phyloP scores from a whole-genome alignment of 257 asterid genomes.

The Solanum gandarillasii region DNA sequence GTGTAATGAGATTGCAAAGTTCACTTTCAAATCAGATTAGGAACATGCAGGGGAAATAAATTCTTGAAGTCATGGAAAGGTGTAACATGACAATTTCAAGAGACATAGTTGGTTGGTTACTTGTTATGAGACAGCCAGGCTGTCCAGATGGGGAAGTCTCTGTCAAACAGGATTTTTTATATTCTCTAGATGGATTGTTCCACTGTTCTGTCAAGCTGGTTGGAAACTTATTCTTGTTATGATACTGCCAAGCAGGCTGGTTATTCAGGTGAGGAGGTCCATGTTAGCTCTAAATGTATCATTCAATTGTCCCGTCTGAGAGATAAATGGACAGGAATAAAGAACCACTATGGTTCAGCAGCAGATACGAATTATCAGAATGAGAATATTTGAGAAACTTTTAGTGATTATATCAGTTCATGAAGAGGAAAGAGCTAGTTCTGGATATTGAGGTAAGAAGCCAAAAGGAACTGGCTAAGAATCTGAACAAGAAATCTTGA shows the following conservation, averaged over 20 bases:
- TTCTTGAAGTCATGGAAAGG: neutral
- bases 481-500: neutral
- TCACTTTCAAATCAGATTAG: neutral
- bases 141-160: neutral
- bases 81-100: neutral
- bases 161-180: neutral
- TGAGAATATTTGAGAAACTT: neutral
- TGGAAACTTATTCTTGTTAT: neutral
- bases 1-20: neutral
- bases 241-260: neutral
- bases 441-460: neutral
- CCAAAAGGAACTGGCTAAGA: neutral
- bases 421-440: neutral
- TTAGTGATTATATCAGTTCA: neutral
- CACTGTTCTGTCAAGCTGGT: neutral
- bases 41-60: neutral
- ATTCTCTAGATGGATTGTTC: neutral
- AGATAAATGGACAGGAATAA: neutral
- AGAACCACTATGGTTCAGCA: neutral
- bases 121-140: neutral
- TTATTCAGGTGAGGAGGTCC: neutral
- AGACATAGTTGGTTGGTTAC: neutral
- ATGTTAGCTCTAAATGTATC: neutral
- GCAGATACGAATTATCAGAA: neutral
- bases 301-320: neutral